These are phyloP conservation scores for Collybia nuda DNA, from an alignment of 768 basidiomycete species.

Conservation along the genomic window DNA sequence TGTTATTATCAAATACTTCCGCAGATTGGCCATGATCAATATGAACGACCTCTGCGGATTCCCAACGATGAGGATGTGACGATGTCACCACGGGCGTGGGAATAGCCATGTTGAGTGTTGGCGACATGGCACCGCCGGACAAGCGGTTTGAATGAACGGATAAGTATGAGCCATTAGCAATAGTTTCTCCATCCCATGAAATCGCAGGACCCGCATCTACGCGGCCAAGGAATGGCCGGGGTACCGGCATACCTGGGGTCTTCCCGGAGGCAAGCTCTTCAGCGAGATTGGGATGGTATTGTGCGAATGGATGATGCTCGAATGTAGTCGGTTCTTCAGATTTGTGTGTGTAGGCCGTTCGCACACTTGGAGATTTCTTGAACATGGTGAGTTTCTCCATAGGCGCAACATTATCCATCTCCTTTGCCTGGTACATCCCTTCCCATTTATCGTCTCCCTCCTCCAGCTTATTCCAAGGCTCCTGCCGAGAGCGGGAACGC, in stretches of 20 bases:
- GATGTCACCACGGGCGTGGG: slow-evolving; percentile 59
- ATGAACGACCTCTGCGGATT: slow-evolving; percentile 65
- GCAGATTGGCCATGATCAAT: slow-evolving; percentile 31
- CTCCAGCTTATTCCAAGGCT: slow-evolving; percentile 59
- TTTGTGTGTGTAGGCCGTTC: slow-evolving; percentile 50
- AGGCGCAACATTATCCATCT: slow-evolving; percentile 42
- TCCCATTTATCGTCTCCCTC: slow-evolving; percentile 51
- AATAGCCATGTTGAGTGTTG: slow-evolving; percentile 50
- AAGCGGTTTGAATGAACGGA: slow-evolving; percentile 42
- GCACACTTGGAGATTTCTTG: slow-evolving; percentile 58
- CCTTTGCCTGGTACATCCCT: slow-evolving; percentile 41
- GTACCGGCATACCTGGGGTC: slow-evolving; percentile 27
- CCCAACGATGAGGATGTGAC: slow-evolving; percentile 59
- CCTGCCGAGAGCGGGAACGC: slow-evolving; percentile 42
- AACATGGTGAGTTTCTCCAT: slow-evolving; percentile 70
- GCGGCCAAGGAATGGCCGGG: slow-evolving; percentile 43
- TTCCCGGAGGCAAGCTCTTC: slow-evolving; percentile 45
- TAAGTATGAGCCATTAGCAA: slow-evolving; percentile 48
- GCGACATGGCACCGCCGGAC: slow-evolving; percentile 45
- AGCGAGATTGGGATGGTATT: slow-evolving; percentile 57
- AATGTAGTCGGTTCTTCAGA: slow-evolving; percentile 41
- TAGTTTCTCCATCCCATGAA: slow-evolving; percentile 58
- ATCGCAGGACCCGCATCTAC: slow-evolving; percentile 39
- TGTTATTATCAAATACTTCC: slow-evolving; percentile 26
- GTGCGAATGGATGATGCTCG: slow-evolving; percentile 50